A percentile compares a stretch with the other conserved stretches of the same genome.
These are phyloP conservation scores for Pleurotus tuber-regium DNA, from an alignment of 768 basidiomycete species.

Conservation along the genomic window DNA sequence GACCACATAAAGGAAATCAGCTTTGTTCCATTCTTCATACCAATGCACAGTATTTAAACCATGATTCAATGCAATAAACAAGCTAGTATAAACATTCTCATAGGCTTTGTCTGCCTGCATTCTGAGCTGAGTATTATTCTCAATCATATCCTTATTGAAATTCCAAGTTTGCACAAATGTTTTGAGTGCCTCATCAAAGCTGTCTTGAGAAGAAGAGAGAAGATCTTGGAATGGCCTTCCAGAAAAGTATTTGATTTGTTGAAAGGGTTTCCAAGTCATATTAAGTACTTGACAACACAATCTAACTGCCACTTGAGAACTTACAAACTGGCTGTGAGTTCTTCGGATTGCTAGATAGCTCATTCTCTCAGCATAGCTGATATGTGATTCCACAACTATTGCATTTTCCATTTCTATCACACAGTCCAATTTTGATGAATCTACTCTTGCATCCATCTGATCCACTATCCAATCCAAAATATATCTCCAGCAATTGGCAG, in stretches of 20 bases:
- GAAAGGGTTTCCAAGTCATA: neutral
- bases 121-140: neutral
- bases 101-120: neutral
- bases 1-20: neutral
- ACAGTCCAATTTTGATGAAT: too few species aligned
- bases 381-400: neutral
- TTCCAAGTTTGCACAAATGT: neutral
- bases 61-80: neutral
- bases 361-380: neutral
- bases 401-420: neutral
- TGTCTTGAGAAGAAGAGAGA: neutral
- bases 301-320: neutral
- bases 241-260: neutral
- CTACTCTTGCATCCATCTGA: neutral
- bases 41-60: neutral
- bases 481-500: neutral
- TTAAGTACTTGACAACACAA: neutral
- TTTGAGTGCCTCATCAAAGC: neutral
- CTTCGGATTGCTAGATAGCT: neutral
- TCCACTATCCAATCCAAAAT: neutral
- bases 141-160: neutral
- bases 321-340: neutral
- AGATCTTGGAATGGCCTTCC: neutral
- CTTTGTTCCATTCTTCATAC: neutral
- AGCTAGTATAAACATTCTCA: neutral